phyloP scores from a whole-genome alignment of 768 basidiomycete genomes.

The Termitomyces sp. region DNA sequence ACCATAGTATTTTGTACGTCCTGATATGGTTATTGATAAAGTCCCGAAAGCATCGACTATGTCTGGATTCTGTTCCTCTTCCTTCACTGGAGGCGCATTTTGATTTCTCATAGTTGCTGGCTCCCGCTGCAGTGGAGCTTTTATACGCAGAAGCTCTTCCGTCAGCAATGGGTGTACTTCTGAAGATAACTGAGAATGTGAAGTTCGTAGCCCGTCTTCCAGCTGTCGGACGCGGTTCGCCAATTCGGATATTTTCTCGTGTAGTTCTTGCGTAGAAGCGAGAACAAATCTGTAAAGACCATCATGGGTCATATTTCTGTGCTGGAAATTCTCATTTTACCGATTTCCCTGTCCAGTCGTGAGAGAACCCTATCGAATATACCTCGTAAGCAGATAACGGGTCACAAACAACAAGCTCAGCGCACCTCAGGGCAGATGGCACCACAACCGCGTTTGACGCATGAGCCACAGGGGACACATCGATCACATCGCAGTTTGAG shows the following conservation, averaged over 20 bases:
- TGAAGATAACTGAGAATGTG: constrained; percentile 52
- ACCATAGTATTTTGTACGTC: constrained; percentile 72
- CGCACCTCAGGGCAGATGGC: constrained; percentile 80
- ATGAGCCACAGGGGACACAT: constrained; percentile 71
- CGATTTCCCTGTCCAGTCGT: constrained; percentile 82
- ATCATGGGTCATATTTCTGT: background rate
- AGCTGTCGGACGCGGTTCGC: constrained; percentile 71
- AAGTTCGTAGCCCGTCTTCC: constrained; percentile 61
- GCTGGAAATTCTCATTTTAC: constrained; percentile 27
- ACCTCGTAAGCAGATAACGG: background rate
- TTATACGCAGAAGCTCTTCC: constrained; percentile 71
- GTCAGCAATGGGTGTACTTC: constrained; percentile 64
- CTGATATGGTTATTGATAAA: constrained; percentile 65
- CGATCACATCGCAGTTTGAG: constrained; percentile 74
- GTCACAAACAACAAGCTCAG: background rate
- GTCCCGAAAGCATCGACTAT: constrained; percentile 79
- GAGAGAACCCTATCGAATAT: constrained; percentile 50
- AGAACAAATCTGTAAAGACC: constrained; percentile 58
- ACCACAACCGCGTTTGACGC: constrained; percentile 74
- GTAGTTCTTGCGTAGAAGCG: constrained; percentile 74
- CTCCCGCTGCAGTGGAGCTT: constrained; percentile 73
- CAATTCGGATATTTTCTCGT: constrained; percentile 76
- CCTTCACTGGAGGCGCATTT: constrained; percentile 37
- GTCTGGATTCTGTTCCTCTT: constrained; percentile 62
- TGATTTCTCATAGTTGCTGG: constrained; percentile 36